Base-by-base conservation (phyloP, 345 rosid genomes). In the Erysimum cheiranthoides region DNA sequence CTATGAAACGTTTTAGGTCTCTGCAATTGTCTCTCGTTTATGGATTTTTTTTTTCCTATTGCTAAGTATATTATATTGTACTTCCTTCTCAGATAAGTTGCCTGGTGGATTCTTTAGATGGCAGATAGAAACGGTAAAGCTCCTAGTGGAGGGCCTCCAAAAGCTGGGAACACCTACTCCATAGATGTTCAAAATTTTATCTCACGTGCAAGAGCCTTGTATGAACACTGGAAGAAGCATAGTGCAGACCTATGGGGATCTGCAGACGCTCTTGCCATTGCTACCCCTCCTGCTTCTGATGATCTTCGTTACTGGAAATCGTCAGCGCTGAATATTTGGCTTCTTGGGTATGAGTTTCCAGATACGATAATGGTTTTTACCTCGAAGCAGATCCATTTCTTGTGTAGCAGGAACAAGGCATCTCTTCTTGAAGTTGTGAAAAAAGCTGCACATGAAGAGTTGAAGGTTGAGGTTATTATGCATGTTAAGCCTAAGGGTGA, bases 271-370 rank as follows among this genome's bases (percentile, higher is more conserved):
- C 80, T 94, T 57, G 80, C 92, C 0, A 71, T 94, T 71, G 92
- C 97, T 67, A 88, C 98, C 1, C 95, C 97, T 43, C 94, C 93
- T 10, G 82, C 88, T 66, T 90, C 96, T 3, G 95, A 92, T 39
- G 97, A 94, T 72, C 70, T 94, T 68, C 89, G 96, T 2, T 94
- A 92, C 65, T 77, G 92, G 60, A 92, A 94, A 63, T 94, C 98
- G 0, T 94, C 97, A 0, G 97, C 98, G 8, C 56, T 94, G 72
- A 92, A 88, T 68, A 82, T 92, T 42, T 94, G 98, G 97, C 85
- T 94, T 79, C 78, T 94, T 31, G 97, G 97, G 32, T 94, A 90
- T 46, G 98, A 92, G 86, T 94, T 94, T 70, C 98, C 97, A 0
- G 97, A 92, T 85, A 92, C 98, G 0, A 84, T 94, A 17, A 94